Conservation (phyloP, 1,284 basidiomycete species). For the Moesziomyces sp. region DNA sequence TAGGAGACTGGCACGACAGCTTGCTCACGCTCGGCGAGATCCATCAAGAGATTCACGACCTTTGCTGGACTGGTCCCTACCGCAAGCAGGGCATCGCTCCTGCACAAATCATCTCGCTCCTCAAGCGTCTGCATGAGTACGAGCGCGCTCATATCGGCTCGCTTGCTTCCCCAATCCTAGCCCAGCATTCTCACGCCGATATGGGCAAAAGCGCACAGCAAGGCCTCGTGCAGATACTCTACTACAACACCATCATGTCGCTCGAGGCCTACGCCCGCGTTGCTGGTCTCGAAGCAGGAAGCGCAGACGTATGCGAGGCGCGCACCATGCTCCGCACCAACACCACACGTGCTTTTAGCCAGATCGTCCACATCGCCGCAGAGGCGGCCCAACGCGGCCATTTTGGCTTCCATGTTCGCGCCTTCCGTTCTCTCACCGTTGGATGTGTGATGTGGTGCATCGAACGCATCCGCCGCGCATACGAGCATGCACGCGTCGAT, state of each 20-base stretch:
- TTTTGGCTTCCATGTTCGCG: neutral
- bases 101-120: neutral
- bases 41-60: neutral
- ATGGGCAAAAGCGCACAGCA: neutral
- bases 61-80: neutral
- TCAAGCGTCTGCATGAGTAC: neutral
- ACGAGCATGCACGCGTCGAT: neutral
- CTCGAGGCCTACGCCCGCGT: neutral
- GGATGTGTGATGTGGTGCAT: neutral
- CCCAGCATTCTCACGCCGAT: neutral
- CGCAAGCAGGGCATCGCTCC: neutral
- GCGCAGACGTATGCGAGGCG: neutral
- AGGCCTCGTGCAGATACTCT: neutral
- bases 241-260: constrained; percentile 1
- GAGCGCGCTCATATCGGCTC: neutral
- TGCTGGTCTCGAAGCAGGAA: neutral
- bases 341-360: neutral
- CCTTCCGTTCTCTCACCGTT: neutral
- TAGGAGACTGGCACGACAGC: neutral
- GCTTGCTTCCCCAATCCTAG: too few species aligned
- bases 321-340: neutral
- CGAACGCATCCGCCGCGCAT: neutral
- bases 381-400: neutral
- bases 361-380: neutral
- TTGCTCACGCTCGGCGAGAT: neutral